Conservation (phyloP, 1,139 yeast species). For the Magnusiomyces fungicola region DNA sequence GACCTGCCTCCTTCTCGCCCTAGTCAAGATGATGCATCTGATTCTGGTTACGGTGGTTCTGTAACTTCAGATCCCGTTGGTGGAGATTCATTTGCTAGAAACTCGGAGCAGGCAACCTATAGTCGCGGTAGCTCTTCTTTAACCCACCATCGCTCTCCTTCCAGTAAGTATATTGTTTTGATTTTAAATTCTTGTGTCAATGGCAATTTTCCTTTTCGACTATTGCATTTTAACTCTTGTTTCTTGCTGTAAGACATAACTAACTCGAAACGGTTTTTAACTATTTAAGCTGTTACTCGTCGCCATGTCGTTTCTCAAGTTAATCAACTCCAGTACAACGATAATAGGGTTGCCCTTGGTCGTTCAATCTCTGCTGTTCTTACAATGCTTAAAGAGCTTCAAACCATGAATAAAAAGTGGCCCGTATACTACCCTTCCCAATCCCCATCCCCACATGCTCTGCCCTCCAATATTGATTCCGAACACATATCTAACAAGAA, state of each 20-base stretch:
- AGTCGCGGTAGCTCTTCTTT: slow-evolving; percentile 10
- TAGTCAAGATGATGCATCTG: slow-evolving; percentile 12
- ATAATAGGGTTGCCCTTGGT: slow-evolving; percentile 55
- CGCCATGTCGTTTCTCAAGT: slow-evolving; percentile 37
- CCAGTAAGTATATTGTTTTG: slow-evolving; percentile 7
- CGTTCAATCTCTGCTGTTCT: slow-evolving; percentile 53
- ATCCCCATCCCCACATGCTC: neutral
- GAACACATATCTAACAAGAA: too few species aligned
- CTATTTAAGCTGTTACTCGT: slow-evolving; percentile 19
- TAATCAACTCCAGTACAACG: slow-evolving; percentile 63
- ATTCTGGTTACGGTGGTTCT: slow-evolving; percentile 26
- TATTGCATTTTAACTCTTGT: too few species aligned
- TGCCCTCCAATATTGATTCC: slow-evolving; percentile 7
- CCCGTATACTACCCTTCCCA: slow-evolving; percentile 58
- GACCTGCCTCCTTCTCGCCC: neutral
- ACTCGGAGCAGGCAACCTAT: slow-evolving; percentile 13
- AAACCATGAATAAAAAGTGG: slow-evolving; percentile 47
- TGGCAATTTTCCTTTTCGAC: too few species aligned
- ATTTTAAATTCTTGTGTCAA: too few species aligned
- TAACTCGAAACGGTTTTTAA: too few species aligned
- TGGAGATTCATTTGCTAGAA: neutral
- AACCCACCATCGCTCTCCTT: slow-evolving; percentile 21
- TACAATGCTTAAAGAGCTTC: slow-evolving; percentile 47
- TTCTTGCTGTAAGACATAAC: too few species aligned
- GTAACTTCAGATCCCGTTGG: slow-evolving; percentile 13